phyloP scores from a whole-genome alignment of 306 rosid species.

The Arachis hypogaea region DNA sequence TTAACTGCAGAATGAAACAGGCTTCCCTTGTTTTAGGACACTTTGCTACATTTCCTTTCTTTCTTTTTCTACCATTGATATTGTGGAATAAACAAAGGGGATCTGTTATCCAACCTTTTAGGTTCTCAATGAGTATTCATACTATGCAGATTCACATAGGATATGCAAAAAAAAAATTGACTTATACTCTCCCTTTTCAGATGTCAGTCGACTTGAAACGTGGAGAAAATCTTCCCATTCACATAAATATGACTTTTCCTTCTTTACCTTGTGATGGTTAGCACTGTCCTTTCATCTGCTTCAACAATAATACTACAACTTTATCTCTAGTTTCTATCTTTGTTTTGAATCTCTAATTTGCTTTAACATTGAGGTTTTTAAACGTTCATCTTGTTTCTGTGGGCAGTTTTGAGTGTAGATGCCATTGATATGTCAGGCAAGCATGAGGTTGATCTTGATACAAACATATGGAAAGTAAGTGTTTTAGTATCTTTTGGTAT shows the following conservation, averaged over 20 bases:
- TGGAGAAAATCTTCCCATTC: conserved; percentile 96
- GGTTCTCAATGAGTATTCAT: conserved; percentile 1
- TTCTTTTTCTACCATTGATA: not conserved
- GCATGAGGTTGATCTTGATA: conserved; percentile 99
- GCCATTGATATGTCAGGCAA: conserved; percentile 98
- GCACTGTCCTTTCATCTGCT: conserved; percentile 36
- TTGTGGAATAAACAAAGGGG: not conserved
- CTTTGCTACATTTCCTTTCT: not conserved
- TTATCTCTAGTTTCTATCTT: conserved; percentile 10
- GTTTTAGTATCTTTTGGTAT: conserved; percentile 40
- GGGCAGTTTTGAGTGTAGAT: conserved; percentile 88
- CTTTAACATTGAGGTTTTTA: conserved; percentile 22
- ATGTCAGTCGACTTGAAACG: conserved; percentile 97
- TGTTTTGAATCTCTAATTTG: not conserved
- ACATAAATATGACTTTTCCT: conserved; percentile 92
- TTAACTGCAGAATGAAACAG: not conserved
- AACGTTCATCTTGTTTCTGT: conserved; percentile 28
- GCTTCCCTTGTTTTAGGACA: not conserved
- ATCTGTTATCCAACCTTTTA: not conserved
- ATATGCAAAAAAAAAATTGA: conserved; percentile 2
- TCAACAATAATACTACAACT: conserved; percentile 9
- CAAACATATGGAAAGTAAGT: conserved; percentile 94
- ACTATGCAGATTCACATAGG: not conserved
- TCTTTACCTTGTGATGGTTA: conserved; percentile 94
- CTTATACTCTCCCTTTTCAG: conserved; percentile 48